Evolutionary conservation across 352 stramenopile genomes (phyloP), one percentile per base, ranked within the genome.

Genomic region (Achlya hypogyna): DNA sequence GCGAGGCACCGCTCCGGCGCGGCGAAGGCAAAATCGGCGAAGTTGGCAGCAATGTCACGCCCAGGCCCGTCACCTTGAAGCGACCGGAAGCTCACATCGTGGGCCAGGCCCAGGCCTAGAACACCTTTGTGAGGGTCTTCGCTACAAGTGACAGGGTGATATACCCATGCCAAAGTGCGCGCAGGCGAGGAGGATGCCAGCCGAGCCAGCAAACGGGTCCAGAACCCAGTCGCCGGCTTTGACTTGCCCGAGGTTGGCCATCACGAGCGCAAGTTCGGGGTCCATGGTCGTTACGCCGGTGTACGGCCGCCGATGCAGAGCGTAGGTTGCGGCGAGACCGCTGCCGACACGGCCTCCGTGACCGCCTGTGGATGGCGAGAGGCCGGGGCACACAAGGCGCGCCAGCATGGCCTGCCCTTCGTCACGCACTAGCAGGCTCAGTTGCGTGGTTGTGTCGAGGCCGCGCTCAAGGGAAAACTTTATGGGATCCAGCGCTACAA

Each of bases 251-350:
- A 59, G 22, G 42, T 67, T 67, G 20, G 60, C 60, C 60, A 67
- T 67, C 8, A 67, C 60, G 10, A 67, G 51, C 0, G 65, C 65
- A 5, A 71, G 53, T 40, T 65, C 54, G 2, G 53, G 40, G 42
- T 71, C 65, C 65, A 71, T 71, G 18, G 65, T 71, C 22, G 65
- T 71, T 6, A 54, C 27, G 18, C 65, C 65, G 4, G 38, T 66
- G 65, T 66, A 71, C 43, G 53, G 53, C 18, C 65, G 45, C 32
- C 59, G 18, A n/a, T 52, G 43, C 42, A 67, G 27, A 18, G 60
- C 51, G 47, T 58, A 67, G 4, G 9, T 67, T n/a, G 60, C 60
- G 14, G 60, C 60, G 18, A 67, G 43, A 12, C 60, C 60, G 18
- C 60, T 31, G 14, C 60, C 60, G 27, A 58, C 34, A 10, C 60